These are phyloP conservation scores for Corymbia maculata DNA, from an alignment of 345 rosid genomes.

Conservation along the genomic window DNA sequence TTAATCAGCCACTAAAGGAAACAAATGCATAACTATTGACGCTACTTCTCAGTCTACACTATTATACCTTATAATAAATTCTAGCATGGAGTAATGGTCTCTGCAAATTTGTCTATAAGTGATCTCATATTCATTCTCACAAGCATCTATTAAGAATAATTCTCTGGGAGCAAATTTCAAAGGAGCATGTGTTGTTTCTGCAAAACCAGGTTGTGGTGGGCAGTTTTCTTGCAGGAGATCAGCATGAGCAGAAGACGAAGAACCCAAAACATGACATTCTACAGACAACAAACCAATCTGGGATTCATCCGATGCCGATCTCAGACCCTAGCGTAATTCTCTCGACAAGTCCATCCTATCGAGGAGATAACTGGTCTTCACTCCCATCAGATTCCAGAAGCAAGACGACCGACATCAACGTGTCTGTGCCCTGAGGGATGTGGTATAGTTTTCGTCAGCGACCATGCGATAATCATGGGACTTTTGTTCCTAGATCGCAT, in stretches of 20 bases:
- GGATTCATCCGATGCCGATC: slow-evolving; percentile 11
- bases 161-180: background rate
- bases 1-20: background rate
- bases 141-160: background rate
- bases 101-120: background rate
- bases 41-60: background rate
- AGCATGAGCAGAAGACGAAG: slow-evolving; percentile 55
- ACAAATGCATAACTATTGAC: background rate
- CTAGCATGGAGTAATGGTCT: background rate
- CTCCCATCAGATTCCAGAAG: slow-evolving; percentile 37
- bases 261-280: slow-evolving; percentile 32
- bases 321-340: slow-evolving; percentile 32
- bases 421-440: slow-evolving; percentile 37
- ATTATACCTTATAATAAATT: background rate
- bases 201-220: slow-evolving; percentile 62
- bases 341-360: slow-evolving; percentile 20
- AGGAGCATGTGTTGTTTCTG: background rate
- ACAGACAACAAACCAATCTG: slow-evolving; percentile 18
- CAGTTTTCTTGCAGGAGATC: slow-evolving; percentile 69
- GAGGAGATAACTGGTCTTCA: slow-evolving; percentile 40
- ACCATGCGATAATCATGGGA: background rate
- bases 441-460: background rate
- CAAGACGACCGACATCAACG: slow-evolving; percentile 47
- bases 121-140: background rate
- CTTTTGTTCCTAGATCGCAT: background rate